A percentile compares a stretch with the other conserved stretches of the same genome.
phyloP scores from a whole-genome alignment of 768 basidiomycete genomes.

The Collybiopsis luxurians region DNA sequence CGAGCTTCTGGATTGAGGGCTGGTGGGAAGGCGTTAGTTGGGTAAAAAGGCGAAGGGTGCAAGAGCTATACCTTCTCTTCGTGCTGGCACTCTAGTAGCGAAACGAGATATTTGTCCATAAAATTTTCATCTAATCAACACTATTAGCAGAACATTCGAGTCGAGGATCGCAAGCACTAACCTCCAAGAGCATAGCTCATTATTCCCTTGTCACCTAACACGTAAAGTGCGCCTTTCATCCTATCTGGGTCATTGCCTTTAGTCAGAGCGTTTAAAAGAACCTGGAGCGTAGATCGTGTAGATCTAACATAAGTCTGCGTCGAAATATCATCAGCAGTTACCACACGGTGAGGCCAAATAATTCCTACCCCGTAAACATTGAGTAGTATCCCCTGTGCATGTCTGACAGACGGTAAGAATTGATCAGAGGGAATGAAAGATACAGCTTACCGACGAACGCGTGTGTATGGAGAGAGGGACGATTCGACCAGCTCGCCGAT shows the following conservation, averaged over 20 bases:
- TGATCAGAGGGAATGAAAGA: neutral
- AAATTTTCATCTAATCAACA: conserved; percentile 47
- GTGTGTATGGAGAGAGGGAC: conserved; percentile 77
- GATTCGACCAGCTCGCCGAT: conserved; percentile 68
- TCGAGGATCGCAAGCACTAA: conserved; percentile 26
- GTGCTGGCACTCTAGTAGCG: conserved; percentile 73
- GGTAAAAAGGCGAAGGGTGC: neutral
- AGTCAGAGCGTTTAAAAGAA: conserved; percentile 56
- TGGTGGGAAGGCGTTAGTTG: conserved; percentile 21
- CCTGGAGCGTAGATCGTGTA: conserved; percentile 61
- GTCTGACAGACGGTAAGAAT: conserved; percentile 35
- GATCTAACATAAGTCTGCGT: conserved; percentile 68
- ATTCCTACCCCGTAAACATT: conserved; percentile 59
- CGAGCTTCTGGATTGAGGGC: conserved; percentile 78
- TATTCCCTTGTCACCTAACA: conserved; percentile 70
- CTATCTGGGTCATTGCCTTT: conserved; percentile 86
- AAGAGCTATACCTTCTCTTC: conserved; percentile 71
- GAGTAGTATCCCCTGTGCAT: conserved; percentile 64
- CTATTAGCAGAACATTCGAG: neutral
- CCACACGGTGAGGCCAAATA: neutral
- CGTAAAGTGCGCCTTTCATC: conserved; percentile 93
- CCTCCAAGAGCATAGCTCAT: conserved; percentile 62
- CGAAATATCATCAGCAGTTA: conserved; percentile 3
- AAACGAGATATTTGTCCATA: conserved; percentile 55
- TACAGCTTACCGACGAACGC: conserved; percentile 61